Evolutionary conservation across 192 early-diverging fungal species (phyloP).

Genomic region (Mortierella hygrophila): DNA sequence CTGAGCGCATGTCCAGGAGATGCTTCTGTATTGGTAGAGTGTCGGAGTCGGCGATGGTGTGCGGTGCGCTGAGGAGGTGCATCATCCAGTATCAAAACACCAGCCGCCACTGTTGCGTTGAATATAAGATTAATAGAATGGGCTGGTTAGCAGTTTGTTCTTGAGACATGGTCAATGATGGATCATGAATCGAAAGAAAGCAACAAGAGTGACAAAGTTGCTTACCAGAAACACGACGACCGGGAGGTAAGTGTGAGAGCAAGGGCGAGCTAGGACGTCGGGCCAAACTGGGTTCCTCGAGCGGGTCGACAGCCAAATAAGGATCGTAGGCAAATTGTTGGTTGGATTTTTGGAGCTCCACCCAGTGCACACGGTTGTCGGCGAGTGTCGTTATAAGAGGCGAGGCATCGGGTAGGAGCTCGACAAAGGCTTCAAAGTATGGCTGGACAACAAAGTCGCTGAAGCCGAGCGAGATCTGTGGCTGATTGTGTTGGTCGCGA

Average conservation of each 20-base stretch:
- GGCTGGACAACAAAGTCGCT: constrained; percentile 90
- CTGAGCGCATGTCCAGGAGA: constrained; percentile 13
- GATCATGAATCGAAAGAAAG: not conserved
- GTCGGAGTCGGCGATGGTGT: constrained; percentile 38
- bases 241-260: constrained; percentile 11
- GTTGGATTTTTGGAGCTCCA: constrained; percentile 49
- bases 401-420: constrained; percentile 76
- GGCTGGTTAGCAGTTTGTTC: not conserved
- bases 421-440: constrained; percentile 84
- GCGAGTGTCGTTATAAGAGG: constrained; percentile 68
- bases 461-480: constrained; percentile 85
- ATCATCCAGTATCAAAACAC: constrained; percentile 48
- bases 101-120: constrained; percentile 33
- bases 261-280: constrained; percentile 28
- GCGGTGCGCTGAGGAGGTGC: constrained; percentile 17
- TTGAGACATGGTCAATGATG: not conserved
- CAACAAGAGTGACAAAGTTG: not conserved
- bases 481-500: constrained; percentile 77
- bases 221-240: constrained; percentile 49
- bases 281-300: constrained; percentile 9
- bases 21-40: constrained; percentile 48
- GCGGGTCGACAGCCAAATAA: constrained; percentile 22
- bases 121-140: not conserved
- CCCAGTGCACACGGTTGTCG: constrained; percentile 72
- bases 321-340: constrained; percentile 31